Conservation (phyloP, 148 eudicot species). For the Vaccinium darrowii region DNA sequence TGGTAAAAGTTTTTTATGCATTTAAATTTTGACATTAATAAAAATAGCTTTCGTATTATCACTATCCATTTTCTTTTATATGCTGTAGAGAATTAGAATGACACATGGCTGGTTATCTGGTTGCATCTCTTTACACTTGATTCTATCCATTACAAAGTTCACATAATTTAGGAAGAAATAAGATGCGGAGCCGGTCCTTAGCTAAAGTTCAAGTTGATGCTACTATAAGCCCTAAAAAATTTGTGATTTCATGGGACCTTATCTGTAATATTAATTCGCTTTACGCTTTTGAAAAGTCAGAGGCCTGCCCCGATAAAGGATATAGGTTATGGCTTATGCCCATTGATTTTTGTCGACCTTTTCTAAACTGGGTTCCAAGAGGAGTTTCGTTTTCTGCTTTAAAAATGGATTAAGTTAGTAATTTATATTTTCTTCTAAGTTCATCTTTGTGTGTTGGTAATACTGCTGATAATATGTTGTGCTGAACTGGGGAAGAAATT, state of each 20-base stretch:
- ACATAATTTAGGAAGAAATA: background rate
- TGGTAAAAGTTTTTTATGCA: too few relatives aligned
- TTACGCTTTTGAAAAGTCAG: too few relatives aligned
- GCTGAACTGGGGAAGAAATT: too few relatives aligned
- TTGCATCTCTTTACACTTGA: background rate
- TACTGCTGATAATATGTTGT: background rate
- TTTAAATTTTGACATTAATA: too few relatives aligned
- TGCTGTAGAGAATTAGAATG: background rate
- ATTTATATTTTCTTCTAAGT: background rate
- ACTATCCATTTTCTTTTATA: background rate
- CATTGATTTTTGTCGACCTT: background rate
- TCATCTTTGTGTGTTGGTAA: background rate
- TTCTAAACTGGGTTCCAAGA: background rate
- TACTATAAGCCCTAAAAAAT: too few relatives aligned
- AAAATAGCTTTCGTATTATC: too few relatives aligned
- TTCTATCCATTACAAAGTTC: background rate
- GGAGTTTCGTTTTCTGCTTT: background rate
- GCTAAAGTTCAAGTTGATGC: too few relatives aligned
- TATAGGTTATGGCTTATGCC: background rate
- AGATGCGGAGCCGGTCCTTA: too few relatives aligned
- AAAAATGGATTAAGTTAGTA: background rate
- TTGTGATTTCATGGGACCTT: too few relatives aligned
- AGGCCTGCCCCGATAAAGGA: background rate
- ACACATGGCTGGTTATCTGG: background rate
- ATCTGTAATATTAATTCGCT: too few relatives aligned